Base-by-base conservation (phyloP, 371 early-diverging fungal species). In the Mucor irregularis region DNA sequence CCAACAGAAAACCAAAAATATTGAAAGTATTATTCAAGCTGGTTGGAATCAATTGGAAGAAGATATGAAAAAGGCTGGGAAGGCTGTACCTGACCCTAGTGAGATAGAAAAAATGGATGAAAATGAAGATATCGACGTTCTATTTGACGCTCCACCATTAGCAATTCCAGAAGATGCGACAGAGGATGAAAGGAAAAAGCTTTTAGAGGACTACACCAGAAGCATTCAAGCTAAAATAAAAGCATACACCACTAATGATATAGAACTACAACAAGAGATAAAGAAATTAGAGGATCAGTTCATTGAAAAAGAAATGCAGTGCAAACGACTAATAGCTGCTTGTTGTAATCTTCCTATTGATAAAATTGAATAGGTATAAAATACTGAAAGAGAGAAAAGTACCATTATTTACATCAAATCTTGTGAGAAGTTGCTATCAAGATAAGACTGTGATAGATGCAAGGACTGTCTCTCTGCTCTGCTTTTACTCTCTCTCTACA, bases 291-390 rank as follows among this genome's bases (percentile, higher is more conserved):
- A 69, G 39, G 53, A 58, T 14, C 69, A 69, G 10, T 69, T 78
- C 6, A 54, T 66, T 24, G 81, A 82, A 25, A 78, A 81, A 24
- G 90, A 91, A 57, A 55, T 80, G 53, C 81, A 83, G 30, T 90
- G 88, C 67, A 83, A 84, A 64, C 76, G 79, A n/a, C 77, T 92
- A 35, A 89, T 92, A 63, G 84, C 90, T 7, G 82, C 85, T 16
- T 89, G 91, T 50, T 91, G 90, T 61, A 76, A 75, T 31, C 68
- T 91, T 1, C 77, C 84, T 6, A 52, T 87, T 29, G 88, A 88
- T 10, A 73, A 84, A 35, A 87, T 93, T 7, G 90, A 88, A n/a
- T n/a, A n/a, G n/a, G n/a, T n/a, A n/a, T n/a, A n/a, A n/a, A n/a
- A n/a, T n/a, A n/a, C n/a, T n/a, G n/a, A n/a, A n/a, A n/a, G n/a